Evolutionary conservation across 352 stramenopile genomes (phyloP).

Genomic region (Chrysophaeum taylorii): DNA sequence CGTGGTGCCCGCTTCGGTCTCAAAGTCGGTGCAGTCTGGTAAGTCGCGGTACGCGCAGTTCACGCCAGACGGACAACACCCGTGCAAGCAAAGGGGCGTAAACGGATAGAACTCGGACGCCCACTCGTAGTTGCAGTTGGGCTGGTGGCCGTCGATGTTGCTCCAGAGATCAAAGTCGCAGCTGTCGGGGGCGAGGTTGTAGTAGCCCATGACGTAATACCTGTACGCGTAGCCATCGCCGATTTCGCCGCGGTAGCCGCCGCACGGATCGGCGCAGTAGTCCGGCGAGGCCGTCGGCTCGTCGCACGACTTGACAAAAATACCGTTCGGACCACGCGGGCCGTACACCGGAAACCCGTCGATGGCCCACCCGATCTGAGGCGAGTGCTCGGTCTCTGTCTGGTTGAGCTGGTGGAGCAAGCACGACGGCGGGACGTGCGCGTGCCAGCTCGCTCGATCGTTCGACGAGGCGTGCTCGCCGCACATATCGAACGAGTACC

Average conservation of each 20-base stretch:
- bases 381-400: neutral
- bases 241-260: neutral
- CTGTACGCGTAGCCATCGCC: neutral
- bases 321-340: neutral
- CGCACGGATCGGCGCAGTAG: neutral
- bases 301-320: neutral
- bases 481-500: neutral
- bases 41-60: too few species aligned
- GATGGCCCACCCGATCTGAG: neutral
- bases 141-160: too few species aligned
- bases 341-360: slow-evolving; percentile 7
- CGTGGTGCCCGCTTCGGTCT: too few species aligned
- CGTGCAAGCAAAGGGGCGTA: neutral
- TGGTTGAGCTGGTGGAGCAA: neutral
- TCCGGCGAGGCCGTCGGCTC: neutral
- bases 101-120: neutral
- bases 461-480: neutral
- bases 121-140: neutral
- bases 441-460: neutral
- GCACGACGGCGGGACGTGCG: slow-evolving; percentile 1
- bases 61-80: too few species aligned
- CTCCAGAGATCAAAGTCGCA: too few species aligned
- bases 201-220: neutral
- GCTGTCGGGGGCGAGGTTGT: too few species aligned
- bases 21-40: too few species aligned